A percentile compares a stretch with the other conserved stretches of the same genome.
These are phyloP conservation scores for Trichomonascaceae sp. DNA, from an alignment of 1,139 yeast species.

Conservation along the genomic window DNA sequence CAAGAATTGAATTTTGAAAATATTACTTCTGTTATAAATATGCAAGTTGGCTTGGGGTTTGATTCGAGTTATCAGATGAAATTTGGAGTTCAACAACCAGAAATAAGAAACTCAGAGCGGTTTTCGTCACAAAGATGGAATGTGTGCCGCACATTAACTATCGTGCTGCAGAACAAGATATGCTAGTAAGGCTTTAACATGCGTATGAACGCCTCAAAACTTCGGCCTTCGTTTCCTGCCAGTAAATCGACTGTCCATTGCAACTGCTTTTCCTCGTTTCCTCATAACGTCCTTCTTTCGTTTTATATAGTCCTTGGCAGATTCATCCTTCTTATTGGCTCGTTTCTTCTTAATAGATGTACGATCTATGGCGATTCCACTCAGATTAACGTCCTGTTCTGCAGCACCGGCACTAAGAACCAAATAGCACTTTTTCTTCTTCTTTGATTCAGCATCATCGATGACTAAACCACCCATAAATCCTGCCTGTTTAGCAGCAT, in stretches of 20 bases:
- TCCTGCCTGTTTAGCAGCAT: slow-evolving; percentile 90
- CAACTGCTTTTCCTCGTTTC: slow-evolving; percentile 84
- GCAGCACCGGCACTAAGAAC: slow-evolving; percentile 82
- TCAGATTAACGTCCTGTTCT: slow-evolving; percentile 61
- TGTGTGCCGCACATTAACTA: too few species aligned
- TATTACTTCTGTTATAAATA: neutral
- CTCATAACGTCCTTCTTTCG: slow-evolving; percentile 93
- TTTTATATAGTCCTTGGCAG: slow-evolving; percentile 71
- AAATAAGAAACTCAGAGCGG: too few species aligned
- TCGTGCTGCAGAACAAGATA: too few species aligned
- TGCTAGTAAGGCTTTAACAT: too few species aligned
- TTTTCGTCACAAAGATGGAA: too few species aligned
- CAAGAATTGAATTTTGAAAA: neutral
- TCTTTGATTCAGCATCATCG: slow-evolving; percentile 90
- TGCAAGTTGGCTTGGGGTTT: neutral
- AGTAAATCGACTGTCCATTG: slow-evolving; percentile 84
- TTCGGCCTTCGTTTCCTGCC: slow-evolving; percentile 89
- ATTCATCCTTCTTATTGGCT: slow-evolving; percentile 55
- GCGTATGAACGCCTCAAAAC: slow-evolving; percentile 44
- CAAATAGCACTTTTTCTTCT: slow-evolving; percentile 82
- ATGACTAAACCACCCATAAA: slow-evolving; percentile 93
- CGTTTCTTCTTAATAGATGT: slow-evolving; percentile 38
- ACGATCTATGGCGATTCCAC: slow-evolving; percentile 72
- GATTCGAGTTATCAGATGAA: neutral
- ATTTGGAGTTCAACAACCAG: too few species aligned